Base-by-base conservation (phyloP, 2,329 filamentous ascomycete genomes). In the Geosmithia flava region DNA sequence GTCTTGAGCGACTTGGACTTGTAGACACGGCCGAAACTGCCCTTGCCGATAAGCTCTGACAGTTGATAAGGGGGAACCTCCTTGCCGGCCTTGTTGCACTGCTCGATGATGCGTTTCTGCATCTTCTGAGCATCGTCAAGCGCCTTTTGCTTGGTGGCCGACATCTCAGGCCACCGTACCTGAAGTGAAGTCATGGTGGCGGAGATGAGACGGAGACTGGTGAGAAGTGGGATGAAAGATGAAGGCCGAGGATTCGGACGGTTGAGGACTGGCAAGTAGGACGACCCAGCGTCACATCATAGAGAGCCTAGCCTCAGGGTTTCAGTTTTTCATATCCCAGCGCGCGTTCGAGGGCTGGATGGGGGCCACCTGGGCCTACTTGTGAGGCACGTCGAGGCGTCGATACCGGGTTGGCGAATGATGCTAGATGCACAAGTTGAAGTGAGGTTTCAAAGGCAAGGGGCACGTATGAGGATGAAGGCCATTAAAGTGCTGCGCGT, bases 1-100 rank as follows among this genome's bases (percentile, higher is more conserved):
- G 67, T 69, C 44, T 64, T 68, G 41, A 67, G 50, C 19, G 68
- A 64, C 17, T 63, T 69, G 30, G 73, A 81, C 62, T 85, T 87
- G 65, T 85, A 88, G 16, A 88, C 84, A 37, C 83, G 76, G 2
- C 84, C 84, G 59, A 83, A 87, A 51, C 78, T 80, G 42, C 84
- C 84, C 59, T 87, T 87, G 49, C 84, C 84, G 54, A 87, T 87
- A 48, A 87, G 69, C 61, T 87, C 83, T 13, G 76, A 70, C 37
- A 88, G 78, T n/a, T 74, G 72, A 54, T 87, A 87, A 15, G 72
- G 74, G 1, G 83, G 84, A 4, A 76, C 69, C 23, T 78, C 72
- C 50, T 79, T 77, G 40, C 78, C 77, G 30, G 69, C 66, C 49
- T 77, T 78, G 49, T 70, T 70, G 53, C 80, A 81, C 51, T 78